Evolutionary conservation across 345 rosid genomes (phyloP), one percentile per base, ranked within the genome.

Genomic region (Limnanthes douglasii): DNA sequence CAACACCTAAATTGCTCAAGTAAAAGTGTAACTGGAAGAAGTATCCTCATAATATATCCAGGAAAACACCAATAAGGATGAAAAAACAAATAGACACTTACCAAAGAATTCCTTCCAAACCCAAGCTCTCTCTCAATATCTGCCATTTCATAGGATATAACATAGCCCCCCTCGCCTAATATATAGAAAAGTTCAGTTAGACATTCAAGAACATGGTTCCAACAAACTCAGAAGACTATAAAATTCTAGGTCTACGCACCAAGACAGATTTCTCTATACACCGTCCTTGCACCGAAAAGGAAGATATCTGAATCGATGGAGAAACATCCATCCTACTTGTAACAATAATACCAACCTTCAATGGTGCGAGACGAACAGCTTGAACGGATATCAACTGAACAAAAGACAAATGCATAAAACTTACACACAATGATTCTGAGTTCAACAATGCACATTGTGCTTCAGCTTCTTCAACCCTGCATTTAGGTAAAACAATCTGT

Each of bases 401-500:
- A 21, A 4, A 24, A 37, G 10, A 37, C 6, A 45, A 50, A 42
- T 40, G 28, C 34, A 6, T 1, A 8, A n/a, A 15, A 39, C 97
- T 80, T 48, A 84, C 94, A 62, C 98, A 90, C 43, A 77, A 56
- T 33, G 86, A 75, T 61, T 84, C 94, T 8, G 57, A 50, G 71
- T 80, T 80, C 45, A 90, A 28, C 20, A 75, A 56, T 37, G 98
- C 96, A 31, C 96, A 90, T 26, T 90, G 96, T 0, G 96, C 94
- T 59, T 90, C 98, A 50, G 80, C 96, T 55, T 90, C 98, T 65
- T 84, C 98, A 31, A 84, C 51, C 55, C 94, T 80, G 66, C 52
- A 51, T 23, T 35, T 32, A 40, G 19, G 34, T 37, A 34, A 26
- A 43, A 49, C 18, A 31, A 15, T 2, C 23, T 19, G 31, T 3